phyloP scores from a whole-genome alignment of 441 rosid genomes.

The Macaranga tanarius region DNA sequence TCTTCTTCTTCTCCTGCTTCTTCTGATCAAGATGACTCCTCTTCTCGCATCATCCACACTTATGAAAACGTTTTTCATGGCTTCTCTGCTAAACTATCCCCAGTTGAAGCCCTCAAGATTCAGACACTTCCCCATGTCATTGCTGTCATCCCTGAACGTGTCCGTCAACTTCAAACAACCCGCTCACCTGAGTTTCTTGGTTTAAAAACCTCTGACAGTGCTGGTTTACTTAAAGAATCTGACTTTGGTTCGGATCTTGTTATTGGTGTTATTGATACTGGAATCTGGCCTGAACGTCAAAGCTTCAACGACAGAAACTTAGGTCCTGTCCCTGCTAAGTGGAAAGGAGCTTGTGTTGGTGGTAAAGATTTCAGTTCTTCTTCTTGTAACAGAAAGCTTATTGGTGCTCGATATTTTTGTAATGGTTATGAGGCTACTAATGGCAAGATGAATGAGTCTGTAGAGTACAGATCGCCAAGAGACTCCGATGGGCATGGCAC shows the following conservation, averaged over 20 bases:
- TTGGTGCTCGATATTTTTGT: conserved; percentile 75
- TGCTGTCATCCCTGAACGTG: conserved; percentile 57
- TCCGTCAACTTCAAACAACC: conserved; percentile 70
- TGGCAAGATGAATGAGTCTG: conserved; percentile 63
- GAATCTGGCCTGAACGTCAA: conserved; percentile 77
- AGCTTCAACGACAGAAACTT: conserved; percentile 72
- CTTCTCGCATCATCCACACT: conserved; percentile 50
- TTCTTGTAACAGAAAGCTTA: conserved; percentile 69
- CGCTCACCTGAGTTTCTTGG: conserved; percentile 93
- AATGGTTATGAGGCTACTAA: conserved; percentile 69
- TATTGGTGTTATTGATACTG: conserved; percentile 81
- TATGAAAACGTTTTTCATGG: conserved; percentile 87
- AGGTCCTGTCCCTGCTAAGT: conserved; percentile 61
- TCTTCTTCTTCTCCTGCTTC: background rate
- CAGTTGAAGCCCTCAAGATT: conserved; percentile 40
- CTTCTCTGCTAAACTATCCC: conserved; percentile 60
- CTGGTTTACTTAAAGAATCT: conserved; percentile 77
- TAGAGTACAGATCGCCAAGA: conserved; percentile 71
- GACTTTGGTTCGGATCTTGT: conserved; percentile 96
- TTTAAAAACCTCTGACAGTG: conserved; percentile 57
- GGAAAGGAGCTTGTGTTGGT: conserved; percentile 67
- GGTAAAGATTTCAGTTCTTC: conserved; percentile 45
- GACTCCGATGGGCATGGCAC: conserved; percentile 95
- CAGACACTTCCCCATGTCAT: conserved; percentile 60
- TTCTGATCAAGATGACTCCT: background rate